A percentile compares a stretch with the other conserved stretches of the same genome.
Evolutionary conservation across 2,329 filamentous ascomycete species (phyloP).

Genomic region (Rhynchosporium secalis): DNA sequence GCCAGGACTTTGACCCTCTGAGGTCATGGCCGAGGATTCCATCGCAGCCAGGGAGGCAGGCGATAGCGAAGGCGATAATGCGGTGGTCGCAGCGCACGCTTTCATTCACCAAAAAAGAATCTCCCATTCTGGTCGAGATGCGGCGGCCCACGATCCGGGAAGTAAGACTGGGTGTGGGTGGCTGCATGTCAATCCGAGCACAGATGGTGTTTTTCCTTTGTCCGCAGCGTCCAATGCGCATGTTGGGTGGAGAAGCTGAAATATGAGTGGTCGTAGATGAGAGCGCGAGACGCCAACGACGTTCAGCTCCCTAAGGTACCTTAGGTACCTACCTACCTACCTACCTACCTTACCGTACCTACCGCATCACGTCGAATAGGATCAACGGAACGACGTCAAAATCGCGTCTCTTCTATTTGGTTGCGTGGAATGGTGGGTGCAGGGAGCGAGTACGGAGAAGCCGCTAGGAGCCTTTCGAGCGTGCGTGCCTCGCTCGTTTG

Average conservation of each 20-base stretch:
- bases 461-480: slow-evolving; percentile 23
- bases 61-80: too few relatives aligned
- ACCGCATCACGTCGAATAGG: slow-evolving; percentile 24
- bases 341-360: neutral
- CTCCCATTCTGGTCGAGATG: slow-evolving; percentile 15
- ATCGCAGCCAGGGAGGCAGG: slow-evolving; percentile 8
- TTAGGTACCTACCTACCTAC: too few relatives aligned
- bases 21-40: slow-evolving; percentile 13
- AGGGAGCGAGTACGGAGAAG: slow-evolving; percentile 21
- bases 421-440: slow-evolving; percentile 18
- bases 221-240: slow-evolving; percentile 26
- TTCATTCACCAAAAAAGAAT: slow-evolving; percentile 10
- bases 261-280: slow-evolving; percentile 32
- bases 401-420: slow-evolving; percentile 16
- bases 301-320: neutral
- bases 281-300: slow-evolving; percentile 15
- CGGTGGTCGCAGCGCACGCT: neutral
- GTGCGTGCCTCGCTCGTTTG: slow-evolving; percentile 15
- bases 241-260: slow-evolving; percentile 28
- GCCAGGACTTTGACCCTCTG: slow-evolving; percentile 13
- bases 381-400: slow-evolving; percentile 2
- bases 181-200: slow-evolving; percentile 20
- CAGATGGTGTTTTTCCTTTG: slow-evolving; percentile 21
- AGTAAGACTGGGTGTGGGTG: slow-evolving; percentile 6
- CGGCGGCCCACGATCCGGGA: slow-evolving; percentile 19